Percentiles rank a stretch among this genome's conserved stretches.
Evolutionary conservation across 371 early-diverging fungal species (phyloP).

Genomic region (Apophysomyces sp.): DNA sequence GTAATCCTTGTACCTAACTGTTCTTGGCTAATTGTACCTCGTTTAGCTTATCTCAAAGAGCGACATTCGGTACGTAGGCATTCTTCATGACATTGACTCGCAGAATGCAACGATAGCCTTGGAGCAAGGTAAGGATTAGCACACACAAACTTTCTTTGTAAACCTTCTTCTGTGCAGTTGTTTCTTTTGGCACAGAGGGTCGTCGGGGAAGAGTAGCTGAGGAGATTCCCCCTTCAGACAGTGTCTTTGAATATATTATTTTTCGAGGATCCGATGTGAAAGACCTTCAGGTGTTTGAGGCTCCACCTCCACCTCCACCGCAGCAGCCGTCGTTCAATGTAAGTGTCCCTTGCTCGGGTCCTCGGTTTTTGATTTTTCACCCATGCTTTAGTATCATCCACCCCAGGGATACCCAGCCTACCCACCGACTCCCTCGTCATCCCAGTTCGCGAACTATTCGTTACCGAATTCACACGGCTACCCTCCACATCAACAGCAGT

Average conservation of each 20-base stretch:
- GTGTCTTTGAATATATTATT: constrained; percentile 80
- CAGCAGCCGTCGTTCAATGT: neutral
- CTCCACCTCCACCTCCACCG: constrained; percentile 37
- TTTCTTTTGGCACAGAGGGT: constrained; percentile 78
- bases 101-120: constrained; percentile 79
- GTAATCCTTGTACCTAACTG: neutral
- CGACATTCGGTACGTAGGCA: constrained; percentile 85
- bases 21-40: neutral
- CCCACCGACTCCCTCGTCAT: neutral
- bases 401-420: neutral
- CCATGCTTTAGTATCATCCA: neutral
- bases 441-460: neutral
- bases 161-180: constrained; percentile 35
- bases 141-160: neutral
- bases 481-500: constrained; percentile 7
- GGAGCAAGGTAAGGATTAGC: constrained; percentile 71
- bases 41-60: constrained; percentile 36
- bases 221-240: constrained; percentile 75
- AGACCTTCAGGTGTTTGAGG: constrained; percentile 80
- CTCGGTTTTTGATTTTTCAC: neutral
- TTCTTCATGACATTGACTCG: constrained; percentile 78
- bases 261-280: constrained; percentile 91
- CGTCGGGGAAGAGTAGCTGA: constrained; percentile 64
- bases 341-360: neutral
- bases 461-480: neutral